Conservation (phyloP, 257 asterid genomes). For the Solanum lycopersicoides region DNA sequence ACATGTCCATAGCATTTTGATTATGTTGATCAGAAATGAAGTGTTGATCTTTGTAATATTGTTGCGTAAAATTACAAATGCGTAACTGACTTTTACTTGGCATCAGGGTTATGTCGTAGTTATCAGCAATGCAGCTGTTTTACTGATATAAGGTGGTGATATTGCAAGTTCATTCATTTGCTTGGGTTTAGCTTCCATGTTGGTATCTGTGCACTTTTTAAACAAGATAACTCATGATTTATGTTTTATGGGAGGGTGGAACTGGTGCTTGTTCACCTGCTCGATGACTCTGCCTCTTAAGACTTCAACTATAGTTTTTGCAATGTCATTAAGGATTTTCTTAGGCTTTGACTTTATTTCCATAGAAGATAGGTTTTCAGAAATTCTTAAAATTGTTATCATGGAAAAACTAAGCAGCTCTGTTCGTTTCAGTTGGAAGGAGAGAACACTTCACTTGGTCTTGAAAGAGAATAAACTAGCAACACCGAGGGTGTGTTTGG, state of each 20-base stretch:
- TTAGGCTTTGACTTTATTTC: neutral
- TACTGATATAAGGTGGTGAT: neutral
- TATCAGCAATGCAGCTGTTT: neutral
- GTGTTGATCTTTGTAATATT: neutral
- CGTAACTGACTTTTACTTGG: neutral
- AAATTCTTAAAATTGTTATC: neutral
- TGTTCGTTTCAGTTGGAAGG: neutral
- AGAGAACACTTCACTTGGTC: neutral
- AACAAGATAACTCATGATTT: neutral
- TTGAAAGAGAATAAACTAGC: neutral
- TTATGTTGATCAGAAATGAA: neutral
- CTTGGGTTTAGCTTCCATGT: neutral
- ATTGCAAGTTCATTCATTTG: neutral
- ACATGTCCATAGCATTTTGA: neutral
- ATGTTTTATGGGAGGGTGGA: neutral
- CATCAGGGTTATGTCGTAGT: neutral
- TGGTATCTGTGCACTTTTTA: neutral
- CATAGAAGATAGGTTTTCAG: neutral
- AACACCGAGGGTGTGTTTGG: neutral
- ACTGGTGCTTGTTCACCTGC: neutral
- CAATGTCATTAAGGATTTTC: neutral
- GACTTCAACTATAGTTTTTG: neutral
- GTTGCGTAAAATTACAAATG: neutral
- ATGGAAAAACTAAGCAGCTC: neutral
- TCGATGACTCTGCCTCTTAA: neutral